Evolutionary conservation across 1,139 yeast species (phyloP), one percentile per base, ranked within the genome.

Genomic region (Candida freyschussii): DNA sequence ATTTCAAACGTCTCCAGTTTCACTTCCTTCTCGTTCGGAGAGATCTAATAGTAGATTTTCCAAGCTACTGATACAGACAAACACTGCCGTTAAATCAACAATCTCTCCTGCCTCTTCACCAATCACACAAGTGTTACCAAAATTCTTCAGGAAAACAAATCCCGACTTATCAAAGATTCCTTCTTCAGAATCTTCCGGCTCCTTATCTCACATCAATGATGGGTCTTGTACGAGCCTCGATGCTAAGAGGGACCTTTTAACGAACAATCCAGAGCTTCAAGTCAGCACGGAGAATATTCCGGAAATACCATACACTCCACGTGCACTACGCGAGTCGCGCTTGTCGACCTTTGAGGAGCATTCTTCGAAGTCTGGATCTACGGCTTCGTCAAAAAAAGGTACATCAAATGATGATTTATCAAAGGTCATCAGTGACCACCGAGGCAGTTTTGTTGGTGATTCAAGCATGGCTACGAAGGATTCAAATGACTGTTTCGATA

Each of bases 161-260:
- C 20, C 30, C 6, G 39, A 35, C n/a, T 17, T 40, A 8, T 13
- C 30, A n/a, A 45, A 43, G 29, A 22, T 47, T 10, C 12, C 50
- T 10, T 24, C 33, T 9, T 43, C 50, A 6, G 45, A 34, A 13
- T 48, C 54, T 2, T 33, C 45, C 6, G 37, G 34, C 3, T 48
- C 50, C 3, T 34, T 46, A 22, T 34, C 47, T 3, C 42, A 39
- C 23, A 47, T 47, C 30, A 47, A 47, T 19, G 53, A 48, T 27
- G 53, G 49, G n/a, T 39, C 50, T 7, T 39, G 37, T 4, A 21
- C 32, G 1, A 18, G 17, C 8, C 10, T 11, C 11, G n/a, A 12
- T 27, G 21, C 24, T 18, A 23, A 3, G 8, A 23, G 21, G 9
- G 15, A 24, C 8, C 9, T 36, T 7, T 16, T 35, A 19, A 10